These are phyloP conservation scores for Venturia aucupariae DNA, from an alignment of 2,329 filamentous ascomycete species.

Conservation along the genomic window DNA sequence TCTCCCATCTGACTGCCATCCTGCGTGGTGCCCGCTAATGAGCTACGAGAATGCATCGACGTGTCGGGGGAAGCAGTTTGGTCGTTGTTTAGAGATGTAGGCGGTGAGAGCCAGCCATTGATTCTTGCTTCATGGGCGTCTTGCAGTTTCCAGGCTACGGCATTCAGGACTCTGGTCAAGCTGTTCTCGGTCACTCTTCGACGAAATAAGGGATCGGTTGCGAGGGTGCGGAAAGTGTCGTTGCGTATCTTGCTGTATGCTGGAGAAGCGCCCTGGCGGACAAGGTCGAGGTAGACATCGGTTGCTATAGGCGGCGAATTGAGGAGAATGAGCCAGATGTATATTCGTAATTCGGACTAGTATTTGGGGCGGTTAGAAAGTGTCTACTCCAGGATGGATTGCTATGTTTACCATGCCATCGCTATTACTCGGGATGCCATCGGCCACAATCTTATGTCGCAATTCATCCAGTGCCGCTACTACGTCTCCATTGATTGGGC, in stretches of 20 bases:
- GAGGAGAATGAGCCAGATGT: conserved; percentile 90
- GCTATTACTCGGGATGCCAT: conserved; percentile 66
- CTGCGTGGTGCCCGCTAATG: conserved; percentile 43
- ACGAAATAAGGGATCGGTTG: conserved; percentile 94
- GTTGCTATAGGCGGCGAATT: conserved; percentile 78
- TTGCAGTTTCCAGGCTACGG: conserved; percentile 86
- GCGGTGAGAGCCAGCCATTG: conserved; percentile 42
- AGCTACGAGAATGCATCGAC: conserved; percentile 13
- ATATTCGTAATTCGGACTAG: conserved; percentile 85
- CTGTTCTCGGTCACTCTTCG: conserved; percentile 92
- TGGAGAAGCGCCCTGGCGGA: conserved; percentile 87
- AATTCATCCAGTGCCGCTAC: conserved; percentile 58
- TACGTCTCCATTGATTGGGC: conserved; percentile 63
- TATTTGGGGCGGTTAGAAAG: neutral
- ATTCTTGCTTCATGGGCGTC: conserved; percentile 58
- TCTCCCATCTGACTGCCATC: conserved; percentile 47
- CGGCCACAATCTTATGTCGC: conserved; percentile 63
- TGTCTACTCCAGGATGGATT: neutral
- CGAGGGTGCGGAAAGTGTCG: conserved; percentile 93
- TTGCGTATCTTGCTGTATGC: conserved; percentile 97
- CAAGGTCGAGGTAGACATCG: conserved; percentile 78
- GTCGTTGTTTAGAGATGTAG: conserved; percentile 40
- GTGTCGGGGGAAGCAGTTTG: conserved; percentile 32
- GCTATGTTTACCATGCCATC: conserved; percentile 62
- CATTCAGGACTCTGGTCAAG: conserved; percentile 87